Conservation (phyloP, 73 alveolate genomes). For the Paramecium pentaurelia region DNA sequence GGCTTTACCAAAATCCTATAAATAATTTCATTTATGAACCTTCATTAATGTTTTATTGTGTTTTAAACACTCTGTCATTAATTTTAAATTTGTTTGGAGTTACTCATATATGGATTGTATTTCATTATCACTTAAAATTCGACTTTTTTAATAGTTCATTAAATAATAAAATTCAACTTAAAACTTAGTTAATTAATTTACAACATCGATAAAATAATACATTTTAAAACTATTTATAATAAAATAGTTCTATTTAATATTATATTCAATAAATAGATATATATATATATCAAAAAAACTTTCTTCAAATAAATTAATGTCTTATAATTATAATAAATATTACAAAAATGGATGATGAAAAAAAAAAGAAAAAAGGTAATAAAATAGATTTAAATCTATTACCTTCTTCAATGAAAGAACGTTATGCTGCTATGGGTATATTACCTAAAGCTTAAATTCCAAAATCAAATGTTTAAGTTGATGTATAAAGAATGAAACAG, state of each 20-base stretch:
- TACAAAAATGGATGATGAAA: constrained; percentile 14
- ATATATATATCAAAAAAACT: too few relatives aligned
- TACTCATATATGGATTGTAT: neutral
- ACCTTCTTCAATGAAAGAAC: constrained; percentile 48
- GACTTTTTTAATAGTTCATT: neutral
- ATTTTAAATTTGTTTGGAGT: neutral
- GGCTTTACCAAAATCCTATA: neutral
- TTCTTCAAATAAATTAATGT: neutral
- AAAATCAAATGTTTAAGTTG: constrained; percentile 19
- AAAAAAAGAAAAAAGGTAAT: neutral
- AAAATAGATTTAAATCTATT: neutral
- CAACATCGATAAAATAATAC: neutral
- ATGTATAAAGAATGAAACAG: constrained; percentile 55
- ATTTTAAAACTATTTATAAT: neutral
- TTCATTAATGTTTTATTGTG: neutral
- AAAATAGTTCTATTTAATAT: too few relatives aligned
- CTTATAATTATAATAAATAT: neutral
- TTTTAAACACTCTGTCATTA: neutral
- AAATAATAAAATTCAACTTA: neutral
- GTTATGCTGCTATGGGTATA: constrained; percentile 46
- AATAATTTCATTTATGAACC: neutral
- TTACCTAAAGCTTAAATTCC: constrained; percentile 7
- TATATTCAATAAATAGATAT: too few relatives aligned
- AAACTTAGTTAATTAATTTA: neutral
- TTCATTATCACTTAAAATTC: neutral